These are phyloP conservation scores for Phytophthora vignae DNA, from an alignment of 352 stramenopile genomes.

Conservation along the genomic window DNA sequence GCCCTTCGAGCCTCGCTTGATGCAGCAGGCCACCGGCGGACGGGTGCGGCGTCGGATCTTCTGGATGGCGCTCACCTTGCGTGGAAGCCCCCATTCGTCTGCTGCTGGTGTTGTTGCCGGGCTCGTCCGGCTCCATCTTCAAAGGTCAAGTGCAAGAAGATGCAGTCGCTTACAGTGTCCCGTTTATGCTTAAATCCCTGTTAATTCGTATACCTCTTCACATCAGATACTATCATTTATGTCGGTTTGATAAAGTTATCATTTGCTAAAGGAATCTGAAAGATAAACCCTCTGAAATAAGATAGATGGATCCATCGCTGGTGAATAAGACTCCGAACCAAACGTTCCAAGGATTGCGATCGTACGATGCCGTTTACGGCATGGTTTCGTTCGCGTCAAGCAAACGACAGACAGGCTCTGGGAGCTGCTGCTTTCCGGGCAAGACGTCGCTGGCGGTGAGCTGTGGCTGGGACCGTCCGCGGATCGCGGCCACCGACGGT, in stretches of 20 bases:
- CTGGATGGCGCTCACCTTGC: neutral
- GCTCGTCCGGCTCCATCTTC: constrained; percentile 31
- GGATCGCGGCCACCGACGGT: too few species aligned
- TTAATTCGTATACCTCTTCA: too few species aligned
- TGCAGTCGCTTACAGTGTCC: too few species aligned
- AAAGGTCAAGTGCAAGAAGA: constrained; percentile 32
- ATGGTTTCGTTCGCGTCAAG: constrained; percentile 43
- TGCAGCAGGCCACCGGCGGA: neutral
- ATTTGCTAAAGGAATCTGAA: too few species aligned
- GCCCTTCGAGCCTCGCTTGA: neutral
- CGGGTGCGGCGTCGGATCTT: constrained; percentile 11
- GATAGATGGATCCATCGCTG: neutral
- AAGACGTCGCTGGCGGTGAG: neutral
- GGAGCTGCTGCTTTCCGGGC: constrained; percentile 1
- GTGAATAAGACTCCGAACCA: constrained; percentile 15
- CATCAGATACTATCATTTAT: too few species aligned
- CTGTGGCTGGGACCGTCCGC: too few species aligned
- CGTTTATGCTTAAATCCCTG: too few species aligned
- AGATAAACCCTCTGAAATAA: too few species aligned
- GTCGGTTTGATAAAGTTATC: too few species aligned
- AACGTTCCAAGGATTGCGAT: constrained; percentile 14
- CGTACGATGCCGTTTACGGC: constrained; percentile 11
- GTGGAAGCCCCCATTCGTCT: constrained; percentile 9
- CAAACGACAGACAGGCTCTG: constrained; percentile 28
- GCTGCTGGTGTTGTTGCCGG: constrained; percentile 14